Evolutionary conservation across 768 basidiomycete species (phyloP), one percentile per base, ranked within the genome.

Genomic region (Rhodotorula kratochvilovae): DNA sequence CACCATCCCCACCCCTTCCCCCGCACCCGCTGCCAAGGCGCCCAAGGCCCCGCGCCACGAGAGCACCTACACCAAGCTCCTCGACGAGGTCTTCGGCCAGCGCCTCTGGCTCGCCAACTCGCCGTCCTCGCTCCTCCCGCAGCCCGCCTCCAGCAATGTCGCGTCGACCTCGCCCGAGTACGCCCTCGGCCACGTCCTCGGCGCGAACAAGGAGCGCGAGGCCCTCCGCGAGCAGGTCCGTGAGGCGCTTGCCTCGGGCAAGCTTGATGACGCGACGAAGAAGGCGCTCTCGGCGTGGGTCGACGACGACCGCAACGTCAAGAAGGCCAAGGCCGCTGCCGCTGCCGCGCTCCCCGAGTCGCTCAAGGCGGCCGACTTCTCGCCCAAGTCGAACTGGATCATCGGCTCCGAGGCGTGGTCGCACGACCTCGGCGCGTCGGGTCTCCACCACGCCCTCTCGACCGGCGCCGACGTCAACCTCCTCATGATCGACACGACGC

Each of bases 331-430:
- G 51, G 68, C 66, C 1, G 70, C 27, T 42, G 61, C 59, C 42
- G 72, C 57, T 67, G 60, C 66, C 8, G 35, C 61, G 29, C 81
- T 86, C 51, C 84, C 84, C 39, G 84, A 56, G 84, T 91, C 48
- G 77, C 78, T 62, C 25, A 82, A 89, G 19, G 84, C 84, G 51
- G 81, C 85, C 29, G 85, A 88, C 75, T 86, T 96, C 76, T 82
- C 86, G 53, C 82, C 87, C 15, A 83, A 83, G 48, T 92, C 91
- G 13, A 85, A 90, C 68, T 99, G 96, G 96, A 98, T 99, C 80
- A 89, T 99, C 76, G 93, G 95, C 29, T 97, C 94, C 29, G 96
- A 99, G 79, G 90, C 91, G 0, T 98, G 96, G 96, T 90, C 94
- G 0, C 92, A 96, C 79, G 96, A 98, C 81, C 87, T 98, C 53